These are phyloP conservation scores for Yamagishiella unicocca DNA, from an alignment of 139 green algal genomes.

Conservation along the genomic window DNA sequence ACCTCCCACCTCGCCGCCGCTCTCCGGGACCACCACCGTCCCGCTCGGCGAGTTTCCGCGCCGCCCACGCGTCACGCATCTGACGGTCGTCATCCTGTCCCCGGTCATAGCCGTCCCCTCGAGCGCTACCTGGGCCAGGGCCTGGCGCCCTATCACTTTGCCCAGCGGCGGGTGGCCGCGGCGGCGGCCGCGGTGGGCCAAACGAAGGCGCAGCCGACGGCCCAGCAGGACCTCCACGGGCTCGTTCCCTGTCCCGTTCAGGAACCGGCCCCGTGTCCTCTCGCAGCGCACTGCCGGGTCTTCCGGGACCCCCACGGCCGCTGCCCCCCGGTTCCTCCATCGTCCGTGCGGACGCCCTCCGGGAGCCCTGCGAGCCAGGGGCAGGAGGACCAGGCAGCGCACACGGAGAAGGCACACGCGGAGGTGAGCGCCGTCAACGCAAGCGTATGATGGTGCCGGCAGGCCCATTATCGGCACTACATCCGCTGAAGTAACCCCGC, in stretches of 20 bases:
- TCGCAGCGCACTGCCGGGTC: too few species aligned
- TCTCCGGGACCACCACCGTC: not conserved
- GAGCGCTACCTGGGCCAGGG: not conserved
- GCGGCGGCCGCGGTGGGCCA: conserved; percentile 25
- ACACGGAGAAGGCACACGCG: too few species aligned
- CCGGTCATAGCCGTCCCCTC: not conserved
- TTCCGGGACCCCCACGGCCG: too few species aligned
- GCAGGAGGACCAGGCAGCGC: too few species aligned
- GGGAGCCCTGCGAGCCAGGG: too few species aligned
- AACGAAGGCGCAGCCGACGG: not conserved
- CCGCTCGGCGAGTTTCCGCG: not conserved
- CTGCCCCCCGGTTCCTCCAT: not conserved
- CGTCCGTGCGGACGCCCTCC: too few species aligned
- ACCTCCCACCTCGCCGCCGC: not conserved
- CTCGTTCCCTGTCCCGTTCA: not conserved
- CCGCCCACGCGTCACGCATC: not conserved
- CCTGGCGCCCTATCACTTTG: not conserved
- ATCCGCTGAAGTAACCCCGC: too few species aligned
- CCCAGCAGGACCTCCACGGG: not conserved
- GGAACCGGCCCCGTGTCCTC: too few species aligned
- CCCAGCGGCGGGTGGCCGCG: not conserved
- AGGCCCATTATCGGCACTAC: too few species aligned
- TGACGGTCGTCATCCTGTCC: not conserved
- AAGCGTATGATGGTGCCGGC: too few species aligned
- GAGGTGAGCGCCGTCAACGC: too few species aligned